Evolutionary conservation across 225 moss, liverwort and hornwort genomes (phyloP).

Genomic region (Pseudoscleropodium purum): DNA sequence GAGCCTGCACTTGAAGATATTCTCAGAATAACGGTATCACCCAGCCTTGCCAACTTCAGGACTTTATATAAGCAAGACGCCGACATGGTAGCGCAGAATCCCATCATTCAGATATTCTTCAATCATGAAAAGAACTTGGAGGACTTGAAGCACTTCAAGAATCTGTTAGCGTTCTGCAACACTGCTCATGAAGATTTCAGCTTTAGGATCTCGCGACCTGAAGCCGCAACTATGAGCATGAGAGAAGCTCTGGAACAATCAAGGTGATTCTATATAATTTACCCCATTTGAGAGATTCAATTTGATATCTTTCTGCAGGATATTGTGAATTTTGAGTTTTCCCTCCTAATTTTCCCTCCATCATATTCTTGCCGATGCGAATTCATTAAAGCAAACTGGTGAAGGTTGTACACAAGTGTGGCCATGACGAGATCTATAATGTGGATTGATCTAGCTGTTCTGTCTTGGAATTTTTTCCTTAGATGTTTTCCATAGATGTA

Average conservation of each 20-base stretch:
- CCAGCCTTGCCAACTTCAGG: conserved; percentile 27
- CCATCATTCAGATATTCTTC: conserved; percentile 31
- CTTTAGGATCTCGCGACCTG: conserved; percentile 32
- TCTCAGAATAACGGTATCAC: conserved; percentile 24
- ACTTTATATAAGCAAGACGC: conserved; percentile 38
- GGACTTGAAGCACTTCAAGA: conserved; percentile 28
- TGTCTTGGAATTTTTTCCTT: too few species aligned
- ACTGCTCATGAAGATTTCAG: conserved; percentile 30
- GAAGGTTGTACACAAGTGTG: neutral
- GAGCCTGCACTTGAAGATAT: conserved; percentile 19
- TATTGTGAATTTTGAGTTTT: neutral
- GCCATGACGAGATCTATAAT: neutral
- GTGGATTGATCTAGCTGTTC: neutral
- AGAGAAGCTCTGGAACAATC: conserved; percentile 21
- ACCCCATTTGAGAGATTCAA: neutral
- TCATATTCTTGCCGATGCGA: neutral
- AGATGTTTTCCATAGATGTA: neutral
- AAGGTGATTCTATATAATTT: neutral
- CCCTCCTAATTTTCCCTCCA: neutral
- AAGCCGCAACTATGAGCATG: conserved; percentile 29
- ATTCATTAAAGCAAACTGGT: neutral
- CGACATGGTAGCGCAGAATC: conserved; percentile 7
- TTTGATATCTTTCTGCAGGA: neutral
- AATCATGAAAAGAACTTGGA: conserved; percentile 27
- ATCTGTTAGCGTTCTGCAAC: conserved; percentile 30